Evolutionary conservation across 371 early-diverging fungal genomes (phyloP), one percentile per base, ranked within the genome.

Genomic region (Choanephora cucurbitarum): DNA sequence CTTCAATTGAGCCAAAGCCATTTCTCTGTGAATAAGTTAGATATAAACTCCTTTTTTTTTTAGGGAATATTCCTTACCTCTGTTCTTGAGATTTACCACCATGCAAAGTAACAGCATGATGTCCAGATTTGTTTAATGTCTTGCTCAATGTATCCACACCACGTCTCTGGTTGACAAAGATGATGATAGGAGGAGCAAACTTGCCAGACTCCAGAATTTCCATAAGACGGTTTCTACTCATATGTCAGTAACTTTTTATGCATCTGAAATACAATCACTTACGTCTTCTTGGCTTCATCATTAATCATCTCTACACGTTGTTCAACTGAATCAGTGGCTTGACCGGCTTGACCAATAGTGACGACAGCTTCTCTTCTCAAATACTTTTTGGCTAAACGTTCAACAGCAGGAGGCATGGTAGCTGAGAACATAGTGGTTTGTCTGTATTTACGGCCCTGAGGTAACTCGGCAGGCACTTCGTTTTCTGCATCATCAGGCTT

Each of bases 341-440:
- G 89, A 49, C 99, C 99, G 6, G 93, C 97, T 4, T 83, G 85
- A 75, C 99, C 99, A 61, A 99, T 96, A 11, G 92, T 97, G 13
- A 99, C 98, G 1, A 92, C 94, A 4, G 96, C 98, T 46, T 97
- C 98, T 41, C 94, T 71, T 4, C 91, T 81, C 62, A 99, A 85
- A 68, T 95, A 92, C 76, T 86, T 87, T 69, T 90, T 90, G 5
- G 99, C 99, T 13, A 99, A 70, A 21, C 92, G 81, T 67, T 96
- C 95, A 3, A 99, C 98, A 9, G 91, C 93, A 9, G 91, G 75
- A 2, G 99, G 99, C 99, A 99, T 98, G 6, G 99, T 99, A 9
- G 99, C 99, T 41, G 95, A 95, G 83, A 98, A 99, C 99, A 99
- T 99, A 57, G 96, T 91, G 1, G 99, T 99, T 72, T 99, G 99